Conservation (phyloP, 1,139 yeast genomes). For the Yarrowia galli region DNA sequence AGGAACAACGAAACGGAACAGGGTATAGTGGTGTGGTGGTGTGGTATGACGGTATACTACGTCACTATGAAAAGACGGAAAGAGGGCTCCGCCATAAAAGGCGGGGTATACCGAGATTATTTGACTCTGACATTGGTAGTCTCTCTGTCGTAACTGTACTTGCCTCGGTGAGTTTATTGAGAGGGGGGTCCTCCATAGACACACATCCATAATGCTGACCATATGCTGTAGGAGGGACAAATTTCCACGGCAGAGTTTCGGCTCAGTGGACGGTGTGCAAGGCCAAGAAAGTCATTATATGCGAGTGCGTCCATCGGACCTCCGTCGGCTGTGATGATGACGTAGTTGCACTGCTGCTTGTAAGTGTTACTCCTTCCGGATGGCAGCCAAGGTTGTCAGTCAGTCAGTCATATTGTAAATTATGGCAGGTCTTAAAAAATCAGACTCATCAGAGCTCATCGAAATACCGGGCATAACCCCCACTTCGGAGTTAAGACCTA, state of each 20-base stretch:
- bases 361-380: background rate
- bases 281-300: constrained; percentile 11
- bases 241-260: constrained; percentile 34
- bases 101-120: constrained; percentile 1
- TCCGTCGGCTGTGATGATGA: constrained; percentile 13
- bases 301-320: constrained; percentile 31
- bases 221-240: no score
- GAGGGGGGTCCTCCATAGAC: no score
- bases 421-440: no score
- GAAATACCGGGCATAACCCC: background rate
- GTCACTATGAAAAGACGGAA: no score
- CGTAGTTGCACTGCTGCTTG: no score
- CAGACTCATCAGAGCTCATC: no score
- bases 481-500: constrained; percentile 23
- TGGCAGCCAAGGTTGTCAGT: background rate
- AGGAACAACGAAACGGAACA: no score
- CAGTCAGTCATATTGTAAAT: background rate
- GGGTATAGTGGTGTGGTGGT: no score
- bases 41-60: no score
- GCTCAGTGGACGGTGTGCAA: constrained; percentile 16
- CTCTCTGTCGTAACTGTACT: constrained; percentile 26
- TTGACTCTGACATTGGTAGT: constrained; percentile 19
- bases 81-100: background rate
- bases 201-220: no score
- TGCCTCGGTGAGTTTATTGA: constrained; percentile 16